Percentiles rank a stretch among this genome's conserved stretches.
phyloP scores from a whole-genome alignment of 1,284 basidiomycete genomes.

The Cerrena zonata region DNA sequence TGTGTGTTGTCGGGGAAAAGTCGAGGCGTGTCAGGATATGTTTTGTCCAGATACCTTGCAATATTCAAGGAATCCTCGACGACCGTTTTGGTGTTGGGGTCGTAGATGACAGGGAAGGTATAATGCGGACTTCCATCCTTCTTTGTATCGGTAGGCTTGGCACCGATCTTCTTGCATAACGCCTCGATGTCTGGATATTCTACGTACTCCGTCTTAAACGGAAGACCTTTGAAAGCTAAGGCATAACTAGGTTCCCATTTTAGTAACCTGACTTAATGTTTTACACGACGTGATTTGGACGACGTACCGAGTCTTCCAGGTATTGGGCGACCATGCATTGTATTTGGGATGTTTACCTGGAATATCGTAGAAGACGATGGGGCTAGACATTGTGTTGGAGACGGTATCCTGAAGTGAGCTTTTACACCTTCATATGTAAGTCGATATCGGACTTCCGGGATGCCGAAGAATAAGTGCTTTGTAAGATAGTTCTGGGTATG shows the following conservation, averaged over 20 bases:
- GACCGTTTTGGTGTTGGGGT: constrained; percentile 26
- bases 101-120: constrained; percentile 22
- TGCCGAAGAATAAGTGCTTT: too few species aligned
- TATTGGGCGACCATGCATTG: constrained; percentile 27
- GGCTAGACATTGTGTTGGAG: neutral
- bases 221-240: constrained; percentile 25
- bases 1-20: constrained; percentile 25
- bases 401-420: too few species aligned
- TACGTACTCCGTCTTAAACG: constrained; percentile 26
- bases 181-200: constrained; percentile 28
- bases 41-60: constrained; percentile 39
- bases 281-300: neutral
- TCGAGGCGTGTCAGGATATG: constrained; percentile 35
- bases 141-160: constrained; percentile 12
- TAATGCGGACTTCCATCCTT: constrained; percentile 17
- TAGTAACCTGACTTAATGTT: neutral
- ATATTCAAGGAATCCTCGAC: constrained; percentile 38
- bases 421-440: too few species aligned
- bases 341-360: constrained; percentile 12
- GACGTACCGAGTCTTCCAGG: constrained; percentile 26
- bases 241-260: constrained; percentile 15
- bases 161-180: constrained; percentile 20
- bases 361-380: constrained; percentile 28
- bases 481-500: too few species aligned
- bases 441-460: too few species aligned